Base-by-base conservation (phyloP, 768 basidiomycete species). In the Holtermannia corniformis region DNA sequence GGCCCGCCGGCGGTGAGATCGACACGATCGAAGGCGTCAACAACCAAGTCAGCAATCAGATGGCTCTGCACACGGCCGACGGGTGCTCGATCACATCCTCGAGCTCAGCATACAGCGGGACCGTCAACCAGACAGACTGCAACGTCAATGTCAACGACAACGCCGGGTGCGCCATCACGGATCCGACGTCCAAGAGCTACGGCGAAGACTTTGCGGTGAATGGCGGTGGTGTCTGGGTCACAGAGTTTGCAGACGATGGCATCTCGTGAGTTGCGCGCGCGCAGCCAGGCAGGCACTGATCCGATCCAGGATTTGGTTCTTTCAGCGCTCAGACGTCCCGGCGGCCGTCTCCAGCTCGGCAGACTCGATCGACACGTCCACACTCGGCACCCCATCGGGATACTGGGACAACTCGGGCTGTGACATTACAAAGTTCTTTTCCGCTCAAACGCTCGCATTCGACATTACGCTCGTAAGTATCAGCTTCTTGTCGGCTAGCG, bases 401-500 rank as follows among this genome's bases (percentile, higher is more conserved):
- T 83, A 84, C 60, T 87, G 82, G 79, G 79, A 82, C 3, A 70
- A 78, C 1, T 74, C 75, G 14, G 75, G 76, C 21, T 87, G 86
- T 70, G 60, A 68, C 57, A 77, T 78, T 45, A 44, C 40, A 25
- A 49, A 55, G 11, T 67, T 56, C 52, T 76, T 76, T 46, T 51
- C 56, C 3, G 58, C 68, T 57, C 65, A 72, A 64, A 65, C 54
- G 27, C 49, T 67, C 49, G 59, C 61, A 16, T n/a, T 60, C 21
- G 55, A 64, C 49, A 56, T 55, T 27, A 49, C 52, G 7, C 45
- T 58, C 26, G 58, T 56, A 41, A 60, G 68, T 3, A 23, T 44
- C 47, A 68, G 63, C 46, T 25, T n/a, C 25, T 49, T 50, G 75
- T 77, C 12, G 64, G 72, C 24, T 79, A 73, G 54, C 73, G 71